These are phyloP conservation scores for Leucocoprinus sp. DNA, from an alignment of 768 basidiomycete genomes.

Conservation along the genomic window DNA sequence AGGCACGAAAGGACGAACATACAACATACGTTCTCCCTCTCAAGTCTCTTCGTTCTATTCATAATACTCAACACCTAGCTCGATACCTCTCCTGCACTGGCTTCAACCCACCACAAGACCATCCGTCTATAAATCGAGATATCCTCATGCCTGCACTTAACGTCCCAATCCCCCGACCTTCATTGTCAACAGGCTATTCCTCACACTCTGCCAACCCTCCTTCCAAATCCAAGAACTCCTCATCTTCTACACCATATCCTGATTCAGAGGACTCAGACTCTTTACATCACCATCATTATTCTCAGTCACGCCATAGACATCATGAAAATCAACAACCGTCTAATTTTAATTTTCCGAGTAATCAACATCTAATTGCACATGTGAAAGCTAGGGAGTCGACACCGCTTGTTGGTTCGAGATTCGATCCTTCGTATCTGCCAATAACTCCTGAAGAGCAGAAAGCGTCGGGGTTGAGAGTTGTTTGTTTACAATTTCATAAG, in stretches of 20 bases:
- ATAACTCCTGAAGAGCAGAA: constrained; percentile 7
- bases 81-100: constrained; percentile 11
- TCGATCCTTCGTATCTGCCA: constrained; percentile 9
- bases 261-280: neutral
- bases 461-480: constrained; percentile 8
- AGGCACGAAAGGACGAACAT: constrained; percentile 11
- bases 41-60: constrained; percentile 8
- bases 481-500: constrained; percentile 9
- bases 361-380: neutral
- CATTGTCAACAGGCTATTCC: neutral
- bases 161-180: constrained; percentile 3
- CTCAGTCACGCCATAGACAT: neutral
- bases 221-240: neutral
- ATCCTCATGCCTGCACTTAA: constrained; percentile 1
- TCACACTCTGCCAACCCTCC: neutral
- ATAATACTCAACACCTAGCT: constrained; percentile 11
- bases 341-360: constrained; percentile 6
- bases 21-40: constrained; percentile 13
- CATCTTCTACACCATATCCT: neutral
- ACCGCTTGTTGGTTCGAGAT: constrained; percentile 8
- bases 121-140: constrained; percentile 1
- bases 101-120: constrained; percentile 2
- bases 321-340: neutral
- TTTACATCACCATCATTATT: neutral
- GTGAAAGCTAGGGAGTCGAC: constrained; percentile 6